A percentile compares a stretch with the other conserved stretches of the same genome.
Evolutionary conservation across 345 rosid genomes (phyloP).

Genomic region (Fremontodendron californicum): DNA sequence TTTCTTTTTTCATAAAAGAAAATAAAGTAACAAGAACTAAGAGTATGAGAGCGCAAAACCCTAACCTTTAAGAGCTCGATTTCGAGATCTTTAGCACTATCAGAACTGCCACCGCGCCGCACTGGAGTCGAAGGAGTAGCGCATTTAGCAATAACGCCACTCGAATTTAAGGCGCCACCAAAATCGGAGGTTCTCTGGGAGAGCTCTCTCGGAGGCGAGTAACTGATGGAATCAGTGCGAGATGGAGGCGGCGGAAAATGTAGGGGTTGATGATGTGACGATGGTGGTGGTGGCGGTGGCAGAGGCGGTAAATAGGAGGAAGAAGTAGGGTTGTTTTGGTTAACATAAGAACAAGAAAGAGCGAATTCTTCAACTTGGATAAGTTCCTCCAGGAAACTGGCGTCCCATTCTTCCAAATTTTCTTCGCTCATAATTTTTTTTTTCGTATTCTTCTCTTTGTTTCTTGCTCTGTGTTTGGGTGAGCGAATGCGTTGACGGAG

Average conservation of each 20-base stretch:
- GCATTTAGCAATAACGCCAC: constrained; percentile 4
- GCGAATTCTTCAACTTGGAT: constrained; percentile 39
- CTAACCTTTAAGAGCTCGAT: constrained; percentile 68
- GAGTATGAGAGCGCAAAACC: not conserved
- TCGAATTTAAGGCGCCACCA: constrained; percentile 1
- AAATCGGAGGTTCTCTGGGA: constrained; percentile 43
- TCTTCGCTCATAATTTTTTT: constrained; percentile 27
- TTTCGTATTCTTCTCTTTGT: not conserved
- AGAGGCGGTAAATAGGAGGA: not conserved
- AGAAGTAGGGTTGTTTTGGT: constrained; percentile 7
- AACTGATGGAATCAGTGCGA: constrained; percentile 25
- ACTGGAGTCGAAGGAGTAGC: constrained; percentile 24
- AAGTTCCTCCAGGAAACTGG: constrained; percentile 43
- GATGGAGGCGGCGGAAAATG: constrained; percentile 14
- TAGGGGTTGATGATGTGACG: constrained; percentile 10
- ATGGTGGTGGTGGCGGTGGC: constrained; percentile 3
- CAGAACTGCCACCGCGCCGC: constrained; percentile 16
- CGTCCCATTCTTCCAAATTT: constrained; percentile 56
- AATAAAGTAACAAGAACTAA: not conserved
- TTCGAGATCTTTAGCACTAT: constrained; percentile 44
- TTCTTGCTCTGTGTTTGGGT: not conserved
- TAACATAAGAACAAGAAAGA: constrained; percentile 24
- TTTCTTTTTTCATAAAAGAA: not conserved
- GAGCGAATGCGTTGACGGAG: not conserved
- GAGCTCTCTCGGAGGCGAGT: constrained; percentile 80